Base-by-base conservation (phyloP, 345 rosid genomes). In the Triadica sebifera region DNA sequence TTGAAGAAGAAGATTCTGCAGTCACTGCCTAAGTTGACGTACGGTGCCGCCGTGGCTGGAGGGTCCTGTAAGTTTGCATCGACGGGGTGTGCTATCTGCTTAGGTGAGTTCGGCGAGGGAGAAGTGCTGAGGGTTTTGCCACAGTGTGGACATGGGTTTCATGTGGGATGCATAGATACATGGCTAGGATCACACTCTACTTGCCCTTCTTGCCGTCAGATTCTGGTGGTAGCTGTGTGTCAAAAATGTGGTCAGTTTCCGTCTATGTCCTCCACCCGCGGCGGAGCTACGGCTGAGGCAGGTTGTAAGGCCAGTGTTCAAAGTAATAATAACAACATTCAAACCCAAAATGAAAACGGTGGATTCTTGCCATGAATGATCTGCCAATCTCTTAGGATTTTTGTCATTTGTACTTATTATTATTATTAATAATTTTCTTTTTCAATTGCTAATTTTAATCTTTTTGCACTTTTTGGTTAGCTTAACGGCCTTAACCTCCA, bases 141-240 rank as follows among this genome's bases (percentile, higher is more conserved):
- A 63, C 79, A 80, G 72, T 93, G 96, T 73, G 80, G 86, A 4
- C 96, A 93, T 82, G 93, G 93, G 9, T 93, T 93, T 79, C 97
- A 93, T 80, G 88, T 81, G 37, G 80, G 75, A 17, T 93, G 97
- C 74, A 88, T 93, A 20, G 88, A 85, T 71, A 82, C 74, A 22
- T 90, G 94, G 97, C 74, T 90, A 43, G 77, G 80, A 60, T 83
- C 91, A 8, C 90, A 80, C 81, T 78, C 87, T 20, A 87, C 97
- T 0, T 93, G 97, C 70, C 97, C 98, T 57, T 89, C 92, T 69
- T 93, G 97, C 77, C 89, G 98, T 22, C 89, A 86, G 75, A 55
- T 82, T 45, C 74, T 85, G 47, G 79, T 72, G 70, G 81, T 79
- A 52, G 64, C 75, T 5, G 63, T 81, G 70, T 82, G 85, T 58